phyloP scores from a whole-genome alignment of 163 green algal genomes.

The Volvox carteri region DNA sequence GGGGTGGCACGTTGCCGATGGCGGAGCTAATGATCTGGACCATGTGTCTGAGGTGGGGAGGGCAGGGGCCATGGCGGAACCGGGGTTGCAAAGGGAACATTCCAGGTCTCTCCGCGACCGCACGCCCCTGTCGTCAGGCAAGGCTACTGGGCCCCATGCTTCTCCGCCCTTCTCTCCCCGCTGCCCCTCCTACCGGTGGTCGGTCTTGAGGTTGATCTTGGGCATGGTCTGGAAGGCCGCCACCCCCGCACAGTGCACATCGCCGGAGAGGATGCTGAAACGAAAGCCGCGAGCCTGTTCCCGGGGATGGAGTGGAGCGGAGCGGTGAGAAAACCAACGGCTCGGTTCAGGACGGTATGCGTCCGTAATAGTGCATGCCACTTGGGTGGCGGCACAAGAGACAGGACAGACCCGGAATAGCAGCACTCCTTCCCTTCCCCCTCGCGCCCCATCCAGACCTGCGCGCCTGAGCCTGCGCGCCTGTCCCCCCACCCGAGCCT shows the following conservation, averaged over 20 bases:
- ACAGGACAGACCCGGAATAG: background rate
- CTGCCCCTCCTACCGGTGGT: slow-evolving; percentile 56
- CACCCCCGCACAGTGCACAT: slow-evolving; percentile 82
- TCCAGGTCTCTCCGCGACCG: too few species aligned
- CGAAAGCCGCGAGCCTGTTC: slow-evolving; percentile 66
- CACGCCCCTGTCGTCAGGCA: too few species aligned
- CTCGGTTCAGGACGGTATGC: too few species aligned
- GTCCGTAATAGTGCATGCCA: too few species aligned
- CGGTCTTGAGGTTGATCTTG: slow-evolving; percentile 66
- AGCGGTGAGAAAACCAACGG: too few species aligned
- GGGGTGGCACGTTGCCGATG: slow-evolving; percentile 84
- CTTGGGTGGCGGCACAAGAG: too few species aligned
- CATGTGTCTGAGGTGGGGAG: slow-evolving; percentile 64
- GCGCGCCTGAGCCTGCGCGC: too few species aligned
- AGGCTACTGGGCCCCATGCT: too few species aligned
- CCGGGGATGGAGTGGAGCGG: too few species aligned
- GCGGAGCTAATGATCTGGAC: slow-evolving; percentile 79
- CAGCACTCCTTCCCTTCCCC: background rate
- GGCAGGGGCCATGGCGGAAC: background rate
- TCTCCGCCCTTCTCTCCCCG: too few species aligned
- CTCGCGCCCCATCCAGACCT: background rate
- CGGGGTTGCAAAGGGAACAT: too few species aligned
- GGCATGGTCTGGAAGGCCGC: slow-evolving; percentile 76
- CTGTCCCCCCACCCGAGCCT: background rate
- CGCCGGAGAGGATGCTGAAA: slow-evolving; percentile 82